Evolutionary conservation across 2,329 filamentous ascomycete genomes (phyloP).

Genomic region (Fusarium sp.): DNA sequence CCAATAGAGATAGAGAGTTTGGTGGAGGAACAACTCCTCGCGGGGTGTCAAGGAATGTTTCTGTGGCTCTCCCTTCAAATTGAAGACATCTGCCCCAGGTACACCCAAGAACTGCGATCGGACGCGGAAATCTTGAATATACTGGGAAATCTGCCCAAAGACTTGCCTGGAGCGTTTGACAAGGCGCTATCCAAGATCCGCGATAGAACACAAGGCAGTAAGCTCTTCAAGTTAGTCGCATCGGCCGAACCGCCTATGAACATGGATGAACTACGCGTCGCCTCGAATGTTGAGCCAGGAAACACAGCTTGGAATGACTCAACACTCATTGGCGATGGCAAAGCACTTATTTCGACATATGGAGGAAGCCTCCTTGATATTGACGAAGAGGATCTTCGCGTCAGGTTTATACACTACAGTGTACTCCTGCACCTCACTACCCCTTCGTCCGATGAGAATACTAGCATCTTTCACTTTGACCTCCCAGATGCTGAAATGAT

Average conservation of each 20-base stretch:
- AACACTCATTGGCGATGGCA: fast-evolving
- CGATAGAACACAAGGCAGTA: no score
- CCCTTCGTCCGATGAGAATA: no score
- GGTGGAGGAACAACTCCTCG: not conserved
- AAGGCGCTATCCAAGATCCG: no score
- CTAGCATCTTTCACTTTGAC: no score
- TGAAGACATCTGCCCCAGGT: not conserved
- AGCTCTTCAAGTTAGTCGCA: not conserved
- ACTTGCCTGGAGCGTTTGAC: fast-evolving
- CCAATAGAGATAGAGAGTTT: fast-evolving
- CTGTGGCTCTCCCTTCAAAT: not conserved
- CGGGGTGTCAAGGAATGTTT: fast-evolving
- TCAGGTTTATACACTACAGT: no score
- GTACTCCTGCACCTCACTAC: no score
- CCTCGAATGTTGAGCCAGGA: fast-evolving
- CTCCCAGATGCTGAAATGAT: no score
- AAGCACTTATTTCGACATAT: fast-evolving
- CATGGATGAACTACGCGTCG: not conserved
- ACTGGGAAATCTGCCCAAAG: not conserved
- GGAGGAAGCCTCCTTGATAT: no score
- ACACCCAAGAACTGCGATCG: not conserved
- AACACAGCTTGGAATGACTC: not conserved
- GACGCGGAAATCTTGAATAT: not conserved
- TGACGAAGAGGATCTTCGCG: no score
- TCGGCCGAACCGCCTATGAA: not conserved